These are phyloP conservation scores for Ceratorhiza oryzae-sativae DNA, from an alignment of 1,284 basidiomycete genomes.

Conservation along the genomic window DNA sequence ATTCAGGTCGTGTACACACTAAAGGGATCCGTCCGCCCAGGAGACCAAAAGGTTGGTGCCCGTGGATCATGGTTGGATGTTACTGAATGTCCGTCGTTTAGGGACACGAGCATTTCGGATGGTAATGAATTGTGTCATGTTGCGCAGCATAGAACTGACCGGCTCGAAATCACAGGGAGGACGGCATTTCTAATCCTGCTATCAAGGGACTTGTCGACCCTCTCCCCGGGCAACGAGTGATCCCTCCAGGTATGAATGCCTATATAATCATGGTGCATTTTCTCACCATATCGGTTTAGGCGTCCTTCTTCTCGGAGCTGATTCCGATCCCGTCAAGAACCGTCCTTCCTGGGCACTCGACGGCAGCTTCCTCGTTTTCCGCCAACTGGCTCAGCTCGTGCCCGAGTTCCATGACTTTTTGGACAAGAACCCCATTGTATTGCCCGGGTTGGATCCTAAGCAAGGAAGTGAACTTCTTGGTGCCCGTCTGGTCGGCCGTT, in stretches of 20 bases:
- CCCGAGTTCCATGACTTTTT: conserved; percentile 42
- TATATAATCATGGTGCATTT: no score
- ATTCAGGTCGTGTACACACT: conserved; percentile 38
- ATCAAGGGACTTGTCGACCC: conserved; percentile 41
- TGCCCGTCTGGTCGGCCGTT: conserved; percentile 63
- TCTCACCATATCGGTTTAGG: no score
- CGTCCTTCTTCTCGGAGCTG: no score
- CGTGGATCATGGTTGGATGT: background rate
- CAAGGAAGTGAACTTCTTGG: conserved; percentile 60
- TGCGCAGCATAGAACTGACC: no score
- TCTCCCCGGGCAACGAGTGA: conserved; percentile 41
- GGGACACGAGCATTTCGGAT: conserved; percentile 35
- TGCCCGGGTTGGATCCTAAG: conserved; percentile 48
- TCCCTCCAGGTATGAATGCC: conserved; percentile 45
- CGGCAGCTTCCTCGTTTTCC: conserved; percentile 63
- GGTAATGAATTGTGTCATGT: conserved; percentile 2
- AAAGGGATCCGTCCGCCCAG: conserved; percentile 41
- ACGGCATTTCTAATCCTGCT: conserved; percentile 44
- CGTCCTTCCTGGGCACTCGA: conserved; percentile 60
- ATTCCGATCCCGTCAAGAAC: no score
- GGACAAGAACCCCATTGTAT: conserved; percentile 30
- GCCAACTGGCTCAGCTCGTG: conserved; percentile 53
- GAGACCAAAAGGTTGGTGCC: conserved; percentile 27
- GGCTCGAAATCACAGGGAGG: conserved; percentile 37
- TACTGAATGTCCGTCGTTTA: background rate